Evolutionary conservation across 805 yeast species (phyloP).

Genomic region (Yamadazyma scolyti): DNA sequence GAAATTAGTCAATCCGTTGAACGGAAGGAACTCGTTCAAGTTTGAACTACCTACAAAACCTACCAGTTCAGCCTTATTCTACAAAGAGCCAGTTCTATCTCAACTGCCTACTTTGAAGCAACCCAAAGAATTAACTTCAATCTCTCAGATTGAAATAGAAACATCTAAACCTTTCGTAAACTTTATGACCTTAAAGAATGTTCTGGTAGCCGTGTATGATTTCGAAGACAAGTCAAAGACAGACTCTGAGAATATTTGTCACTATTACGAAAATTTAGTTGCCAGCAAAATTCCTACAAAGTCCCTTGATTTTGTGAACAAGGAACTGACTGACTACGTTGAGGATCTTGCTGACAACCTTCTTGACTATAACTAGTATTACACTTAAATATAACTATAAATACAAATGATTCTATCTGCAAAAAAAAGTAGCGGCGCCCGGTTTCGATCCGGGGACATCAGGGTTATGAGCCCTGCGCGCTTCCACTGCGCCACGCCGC

Average conservation of each 20-base stretch:
- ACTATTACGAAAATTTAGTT: slow-evolving; percentile 17
- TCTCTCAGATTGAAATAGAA: slow-evolving; percentile 55
- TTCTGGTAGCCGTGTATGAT: slow-evolving; percentile 27
- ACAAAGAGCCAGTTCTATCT: neutral
- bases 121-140: slow-evolving; percentile 12
- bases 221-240: slow-evolving; percentile 5
- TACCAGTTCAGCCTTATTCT: slow-evolving; percentile 5
- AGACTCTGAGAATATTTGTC: slow-evolving; percentile 15
- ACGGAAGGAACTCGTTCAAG: slow-evolving; percentile 35
- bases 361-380: too few species aligned
- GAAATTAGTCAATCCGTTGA: slow-evolving; percentile 32
- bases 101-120: too few species aligned
- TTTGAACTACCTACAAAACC: slow-evolving; percentile 36
- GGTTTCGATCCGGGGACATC: slow-evolving; percentile 98
- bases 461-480: slow-evolving; percentile 99
- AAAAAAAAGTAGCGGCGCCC: slow-evolving; percentile 73
- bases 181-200: slow-evolving; percentile 25
- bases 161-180: slow-evolving; percentile 42
- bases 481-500: slow-evolving; percentile 99
- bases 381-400: too few species aligned
- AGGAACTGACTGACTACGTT: too few species aligned
- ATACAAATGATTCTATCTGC: too few species aligned
- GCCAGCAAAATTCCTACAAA: slow-evolving; percentile 21
- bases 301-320: too few species aligned
- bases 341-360: too few species aligned